Percentiles rank a stretch among this genome's conserved stretches.
Evolutionary conservation across 2,329 filamentous ascomycete species (phyloP).

Genomic region (Colletotrichum falcatum): DNA sequence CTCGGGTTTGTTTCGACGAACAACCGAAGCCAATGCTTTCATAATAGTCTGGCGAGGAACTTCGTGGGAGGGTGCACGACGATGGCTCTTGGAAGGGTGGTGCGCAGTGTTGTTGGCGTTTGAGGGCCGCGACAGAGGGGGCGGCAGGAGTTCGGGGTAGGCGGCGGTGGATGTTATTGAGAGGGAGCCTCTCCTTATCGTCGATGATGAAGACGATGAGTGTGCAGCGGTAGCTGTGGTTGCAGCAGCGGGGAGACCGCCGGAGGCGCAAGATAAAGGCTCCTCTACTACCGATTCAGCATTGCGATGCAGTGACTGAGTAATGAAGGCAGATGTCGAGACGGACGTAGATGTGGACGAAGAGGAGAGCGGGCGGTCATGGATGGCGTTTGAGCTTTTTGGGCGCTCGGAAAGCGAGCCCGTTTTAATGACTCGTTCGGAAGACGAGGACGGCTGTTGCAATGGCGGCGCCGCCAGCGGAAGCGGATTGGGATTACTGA

Average conservation of each 20-base stretch:
- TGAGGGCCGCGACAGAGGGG: constrained; percentile 41
- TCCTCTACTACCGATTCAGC: constrained; percentile 33
- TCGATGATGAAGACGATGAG: constrained; percentile 18
- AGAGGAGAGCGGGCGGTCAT: constrained; percentile 41
- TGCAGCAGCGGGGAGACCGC: constrained; percentile 31
- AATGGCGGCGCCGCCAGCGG: constrained; percentile 41
- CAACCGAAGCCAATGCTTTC: constrained; percentile 80
- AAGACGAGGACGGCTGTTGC: constrained; percentile 8
- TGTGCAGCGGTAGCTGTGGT: constrained; percentile 29
- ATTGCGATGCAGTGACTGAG: constrained; percentile 41
- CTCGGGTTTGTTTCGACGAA: constrained; percentile 71
- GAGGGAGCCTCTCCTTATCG: constrained; percentile 38
- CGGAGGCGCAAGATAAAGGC: constrained; percentile 17
- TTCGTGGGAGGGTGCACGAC: constrained; percentile 70
- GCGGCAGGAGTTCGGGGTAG: constrained; percentile 44
- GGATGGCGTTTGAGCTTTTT: constrained; percentile 43
- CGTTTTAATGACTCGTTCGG: constrained; percentile 45
- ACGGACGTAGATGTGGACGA: constrained; percentile 38
- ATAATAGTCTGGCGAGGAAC: constrained; percentile 84
- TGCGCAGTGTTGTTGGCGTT: constrained; percentile 25
- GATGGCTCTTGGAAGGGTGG: constrained; percentile 48
- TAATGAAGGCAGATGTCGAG: constrained; percentile 31
- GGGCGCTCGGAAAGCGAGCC: constrained; percentile 44
- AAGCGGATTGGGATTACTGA: constrained; percentile 54
- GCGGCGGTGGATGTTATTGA: constrained; percentile 41